These are phyloP conservation scores for Glycine latifolia DNA, from an alignment of 306 rosid genomes.

Conservation along the genomic window DNA sequence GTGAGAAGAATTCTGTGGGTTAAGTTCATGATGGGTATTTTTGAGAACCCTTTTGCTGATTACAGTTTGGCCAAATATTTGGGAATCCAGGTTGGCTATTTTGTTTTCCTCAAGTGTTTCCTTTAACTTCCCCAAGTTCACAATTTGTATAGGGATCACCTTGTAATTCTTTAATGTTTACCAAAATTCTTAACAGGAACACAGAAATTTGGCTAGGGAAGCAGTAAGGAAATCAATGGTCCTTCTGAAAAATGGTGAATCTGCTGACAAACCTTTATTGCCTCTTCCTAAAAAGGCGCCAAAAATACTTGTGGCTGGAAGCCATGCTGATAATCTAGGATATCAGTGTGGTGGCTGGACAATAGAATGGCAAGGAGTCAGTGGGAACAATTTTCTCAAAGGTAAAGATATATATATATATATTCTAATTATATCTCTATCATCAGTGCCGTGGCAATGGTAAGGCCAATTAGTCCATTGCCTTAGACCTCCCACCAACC, in stretches of 20 bases:
- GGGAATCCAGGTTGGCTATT: slow-evolving; percentile 53
- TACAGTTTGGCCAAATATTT: slow-evolving; percentile 50
- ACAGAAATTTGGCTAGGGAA: slow-evolving; percentile 57
- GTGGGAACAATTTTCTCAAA: slow-evolving; percentile 53
- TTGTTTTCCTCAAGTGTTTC: slow-evolving; percentile 7
- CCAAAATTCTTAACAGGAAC: slow-evolving; percentile 52
- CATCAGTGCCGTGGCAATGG: too few relatives aligned
- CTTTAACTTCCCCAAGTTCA: slow-evolving; percentile 6
- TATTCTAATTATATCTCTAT: background rate
- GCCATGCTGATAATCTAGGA: slow-evolving; percentile 68
- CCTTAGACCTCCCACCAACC: too few relatives aligned
- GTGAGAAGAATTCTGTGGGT: slow-evolving; percentile 57
- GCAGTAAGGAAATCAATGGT: slow-evolving; percentile 62
- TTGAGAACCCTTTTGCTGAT: slow-evolving; percentile 60
- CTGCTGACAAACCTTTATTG: slow-evolving; percentile 45
- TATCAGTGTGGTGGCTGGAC: slow-evolving; percentile 74
- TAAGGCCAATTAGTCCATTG: too few relatives aligned
- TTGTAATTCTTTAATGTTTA: background rate
- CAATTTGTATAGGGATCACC: slow-evolving; percentile 17
- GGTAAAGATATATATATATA: slow-evolving; percentile 21
- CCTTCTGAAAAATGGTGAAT: slow-evolving; percentile 55
- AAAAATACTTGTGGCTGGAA: slow-evolving; percentile 66
- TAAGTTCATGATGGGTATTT: slow-evolving; percentile 59
- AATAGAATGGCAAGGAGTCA: slow-evolving; percentile 64
- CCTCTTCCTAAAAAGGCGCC: slow-evolving; percentile 57